Conservation (phyloP, 306 rosid genomes). For the Arachis stenosperma region DNA sequence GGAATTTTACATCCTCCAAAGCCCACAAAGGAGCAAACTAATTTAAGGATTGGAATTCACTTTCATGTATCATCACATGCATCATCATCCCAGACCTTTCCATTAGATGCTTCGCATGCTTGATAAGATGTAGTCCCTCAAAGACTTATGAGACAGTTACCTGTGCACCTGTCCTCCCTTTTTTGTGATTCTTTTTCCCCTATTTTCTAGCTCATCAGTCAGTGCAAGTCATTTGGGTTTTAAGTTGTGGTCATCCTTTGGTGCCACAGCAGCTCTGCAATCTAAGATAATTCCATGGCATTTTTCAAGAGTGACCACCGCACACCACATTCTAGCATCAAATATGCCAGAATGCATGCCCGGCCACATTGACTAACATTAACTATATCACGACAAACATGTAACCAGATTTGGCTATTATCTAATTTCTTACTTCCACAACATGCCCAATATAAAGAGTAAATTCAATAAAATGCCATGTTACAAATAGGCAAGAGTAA, state of each 20-base stretch:
- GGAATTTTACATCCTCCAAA: neutral
- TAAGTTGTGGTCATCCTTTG: neutral
- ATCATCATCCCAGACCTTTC: neutral
- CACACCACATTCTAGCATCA: neutral
- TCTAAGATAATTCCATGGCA: neutral
- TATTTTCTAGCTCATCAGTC: neutral
- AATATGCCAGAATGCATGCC: neutral
- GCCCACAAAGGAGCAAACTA: neutral
- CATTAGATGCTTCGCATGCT: neutral
- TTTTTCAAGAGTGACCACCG: neutral
- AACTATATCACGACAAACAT: too few relatives aligned
- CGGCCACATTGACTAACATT: too few relatives aligned
- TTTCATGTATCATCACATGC: neutral
- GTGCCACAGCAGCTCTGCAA: neutral
- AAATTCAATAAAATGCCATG: neutral
- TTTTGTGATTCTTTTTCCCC: neutral
- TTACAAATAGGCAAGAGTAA: constrained; percentile 12
- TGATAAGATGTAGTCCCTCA: neutral
- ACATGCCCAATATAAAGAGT: neutral
- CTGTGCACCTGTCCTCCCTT: neutral
- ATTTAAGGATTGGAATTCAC: constrained; percentile 1
- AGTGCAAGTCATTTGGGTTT: neutral
- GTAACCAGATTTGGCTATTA: neutral
- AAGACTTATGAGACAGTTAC: neutral
- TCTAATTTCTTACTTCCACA: neutral